Base-by-base conservation (phyloP, 2,329 filamentous ascomycete genomes). In the Botrytis squamosa region DNA sequence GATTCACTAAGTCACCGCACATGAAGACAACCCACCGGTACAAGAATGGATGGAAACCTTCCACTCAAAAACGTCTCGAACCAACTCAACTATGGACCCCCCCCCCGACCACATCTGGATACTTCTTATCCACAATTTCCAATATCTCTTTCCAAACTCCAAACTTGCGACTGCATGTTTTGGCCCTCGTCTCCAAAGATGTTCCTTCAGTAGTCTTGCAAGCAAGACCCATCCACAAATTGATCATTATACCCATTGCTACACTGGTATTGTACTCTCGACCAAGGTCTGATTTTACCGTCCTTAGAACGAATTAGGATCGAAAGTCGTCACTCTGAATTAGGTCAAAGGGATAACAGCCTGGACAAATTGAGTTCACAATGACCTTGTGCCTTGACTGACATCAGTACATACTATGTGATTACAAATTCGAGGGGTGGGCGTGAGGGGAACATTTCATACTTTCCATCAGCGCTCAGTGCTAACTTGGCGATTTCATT, bases 141-240 rank as follows among this genome's bases (percentile, higher is more conserved):
- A 79, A 20, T 25, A 77, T 71, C 66, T 80, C 14, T 52, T 76
- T 78, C 77, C 77, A 79, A 25, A 80, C 78, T 78, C 77, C 77
- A 79, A 25, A 80, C 78, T 49, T 76, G 71, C 33, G 70, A 74
- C 64, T 80, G 76, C 75, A 79, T 78, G 25, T 76, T 74, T 74
- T 77, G 76, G 44, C 77, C 79, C 66, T 78, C 75, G 6, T 67
- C n/a, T 4, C 76, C 73, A 2, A 76, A 57, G 40, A 79, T 72
- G 42, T 77, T 78, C 77, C 79, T 76, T 82, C 81, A 4, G 81
- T 79, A 7, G 74, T 79, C 70, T 80, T 81, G 20, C 74, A 75
- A 22, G 78, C 46, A 36, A 77, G 3, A 9, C 59, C 73, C 71
- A 76, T 77, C 64, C 78, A 75, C 2, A 55, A 29, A 42, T 77